Percentiles rank a stretch among this genome's conserved stretches.
Evolutionary conservation across 2,329 filamentous ascomycete species (phyloP).

Genomic region (Ceratocystis lukuohia): DNA sequence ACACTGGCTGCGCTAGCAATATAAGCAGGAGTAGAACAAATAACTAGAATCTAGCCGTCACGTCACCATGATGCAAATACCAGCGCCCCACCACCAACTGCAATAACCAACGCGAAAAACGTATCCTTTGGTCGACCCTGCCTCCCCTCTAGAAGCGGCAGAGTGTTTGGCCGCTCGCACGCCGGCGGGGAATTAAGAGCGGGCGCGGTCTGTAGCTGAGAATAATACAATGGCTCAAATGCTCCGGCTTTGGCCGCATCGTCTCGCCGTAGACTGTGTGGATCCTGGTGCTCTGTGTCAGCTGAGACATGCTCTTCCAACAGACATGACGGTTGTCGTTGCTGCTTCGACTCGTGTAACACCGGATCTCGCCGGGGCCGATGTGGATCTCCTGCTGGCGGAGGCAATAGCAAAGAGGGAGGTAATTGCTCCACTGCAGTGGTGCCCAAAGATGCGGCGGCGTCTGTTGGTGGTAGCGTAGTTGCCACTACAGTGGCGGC

Average conservation of each 20-base stretch:
- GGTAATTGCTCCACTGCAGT: not conserved
- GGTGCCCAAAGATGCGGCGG: not conserved
- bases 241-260: not conserved
- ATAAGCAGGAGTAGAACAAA: not conserved
- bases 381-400: not conserved
- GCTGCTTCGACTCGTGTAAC: not conserved
- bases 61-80: constrained; percentile 11
- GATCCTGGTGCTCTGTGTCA: not conserved
- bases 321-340: not conserved
- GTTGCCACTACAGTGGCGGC: not conserved
- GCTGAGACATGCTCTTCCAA: not conserved
- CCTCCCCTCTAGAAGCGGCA: not conserved
- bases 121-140: not conserved
- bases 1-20: not conserved
- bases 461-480: not conserved
- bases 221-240: not conserved
- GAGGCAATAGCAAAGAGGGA: not conserved
- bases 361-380: not conserved
- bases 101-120: constrained; percentile 11
- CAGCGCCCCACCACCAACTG: constrained; percentile 9
- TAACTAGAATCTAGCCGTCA: not conserved
- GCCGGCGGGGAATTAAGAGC: not conserved
- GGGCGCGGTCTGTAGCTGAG: not conserved
- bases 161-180: not conserved
- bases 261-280: not conserved